Base-by-base conservation (phyloP, 2,329 filamentous ascomycete genomes). In the Fusarium abutilonis region DNA sequence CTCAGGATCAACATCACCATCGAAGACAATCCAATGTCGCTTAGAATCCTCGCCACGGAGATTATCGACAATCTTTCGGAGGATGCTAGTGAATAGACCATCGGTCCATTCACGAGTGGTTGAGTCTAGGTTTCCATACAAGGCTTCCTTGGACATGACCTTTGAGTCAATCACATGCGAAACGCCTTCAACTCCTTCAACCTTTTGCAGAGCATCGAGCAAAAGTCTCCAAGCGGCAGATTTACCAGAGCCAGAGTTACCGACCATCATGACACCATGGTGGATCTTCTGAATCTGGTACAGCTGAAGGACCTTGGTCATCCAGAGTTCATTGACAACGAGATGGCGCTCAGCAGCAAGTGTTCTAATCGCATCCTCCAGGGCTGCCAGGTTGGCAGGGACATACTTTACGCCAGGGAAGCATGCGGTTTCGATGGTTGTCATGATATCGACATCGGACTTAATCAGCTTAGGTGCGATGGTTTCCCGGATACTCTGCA, bases 201-300 rank as follows among this genome's bases (percentile, higher is more conserved):
- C 91, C 70, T 90, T 88, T 71, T 98, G 94, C 56, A 99, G 79
- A 14, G 96, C 95, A 71, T 96, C 91, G 17, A 99, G 84, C 47
- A 99, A 83, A 38, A 96, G 87, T 72, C 91, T 93, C 95, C 96
- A 99, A 6, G 95, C 91, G 2, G 91, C 88, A 36, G 95, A 97
- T 79, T 99, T 99, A 73, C 96, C 96, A 41, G 94, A 90, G n/a
- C 96, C 95, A 28, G 96, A 97, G 72, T 92, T 93, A 63, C 95
- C 95, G 9, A 99, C 95, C 95, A 99, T 98, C 96, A 99, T 99
- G 26, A 99, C 95, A 89, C 95, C 95, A 69, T 99, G 95, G 72
- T 99, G 95, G 56, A 99, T 93, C 66, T 89, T 91, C 76, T 98
- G 95, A 63, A 99, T 99, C 76, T 99, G 95, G 75, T 97, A 98